Percentiles rank a stretch among this genome's conserved stretches.
phyloP scores from a whole-genome alignment of 495 filamentous ascomycete species.

The Staphylotrichum tortipilum region DNA sequence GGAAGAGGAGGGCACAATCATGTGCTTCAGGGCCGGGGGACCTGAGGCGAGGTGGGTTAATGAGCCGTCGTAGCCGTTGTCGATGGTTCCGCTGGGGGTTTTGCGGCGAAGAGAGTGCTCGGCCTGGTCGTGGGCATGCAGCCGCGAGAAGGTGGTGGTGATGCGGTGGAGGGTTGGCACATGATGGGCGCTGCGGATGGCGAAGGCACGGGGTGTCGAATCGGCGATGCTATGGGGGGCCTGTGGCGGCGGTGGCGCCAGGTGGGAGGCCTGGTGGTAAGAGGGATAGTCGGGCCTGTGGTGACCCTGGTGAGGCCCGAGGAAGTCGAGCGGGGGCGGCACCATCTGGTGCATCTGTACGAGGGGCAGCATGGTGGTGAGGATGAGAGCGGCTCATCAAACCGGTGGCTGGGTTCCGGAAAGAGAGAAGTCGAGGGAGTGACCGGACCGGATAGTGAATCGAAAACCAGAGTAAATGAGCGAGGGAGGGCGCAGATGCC shows the following conservation, averaged over 20 bases:
- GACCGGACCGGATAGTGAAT: neutral
- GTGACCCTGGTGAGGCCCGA: constrained; percentile 23
- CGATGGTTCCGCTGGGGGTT: constrained; percentile 86
- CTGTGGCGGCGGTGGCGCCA: constrained; percentile 14
- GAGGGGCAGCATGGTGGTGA: constrained; percentile 34
- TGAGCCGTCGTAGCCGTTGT: constrained; percentile 89
- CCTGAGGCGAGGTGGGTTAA: constrained; percentile 64
- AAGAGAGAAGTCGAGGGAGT: neutral
- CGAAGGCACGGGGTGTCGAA: constrained; percentile 28
- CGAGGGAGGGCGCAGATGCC: constrained; percentile 5
- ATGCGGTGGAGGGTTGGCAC: constrained; percentile 24
- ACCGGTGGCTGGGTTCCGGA: neutral
- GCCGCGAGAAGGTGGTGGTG: constrained; percentile 24
- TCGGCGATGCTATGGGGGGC: constrained; percentile 8
- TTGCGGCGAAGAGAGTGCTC: constrained; percentile 88
- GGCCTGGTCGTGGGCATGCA: constrained; percentile 29
- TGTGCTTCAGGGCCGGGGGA: constrained; percentile 77
- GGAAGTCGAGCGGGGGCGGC: constrained; percentile 32
- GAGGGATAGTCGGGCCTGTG: constrained; percentile 25
- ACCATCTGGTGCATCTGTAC: constrained; percentile 44
- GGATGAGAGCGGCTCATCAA: constrained; percentile 8
- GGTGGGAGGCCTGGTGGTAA: constrained; percentile 17
- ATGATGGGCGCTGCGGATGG: constrained; percentile 34
- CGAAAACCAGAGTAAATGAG: constrained; percentile 11
- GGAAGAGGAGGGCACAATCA: constrained; percentile 55